Evolutionary conservation across 176 grass and related monocot genomes (phyloP), one percentile per base, ranked within the genome.

Genomic region (Bothriochloa decipiens): DNA sequence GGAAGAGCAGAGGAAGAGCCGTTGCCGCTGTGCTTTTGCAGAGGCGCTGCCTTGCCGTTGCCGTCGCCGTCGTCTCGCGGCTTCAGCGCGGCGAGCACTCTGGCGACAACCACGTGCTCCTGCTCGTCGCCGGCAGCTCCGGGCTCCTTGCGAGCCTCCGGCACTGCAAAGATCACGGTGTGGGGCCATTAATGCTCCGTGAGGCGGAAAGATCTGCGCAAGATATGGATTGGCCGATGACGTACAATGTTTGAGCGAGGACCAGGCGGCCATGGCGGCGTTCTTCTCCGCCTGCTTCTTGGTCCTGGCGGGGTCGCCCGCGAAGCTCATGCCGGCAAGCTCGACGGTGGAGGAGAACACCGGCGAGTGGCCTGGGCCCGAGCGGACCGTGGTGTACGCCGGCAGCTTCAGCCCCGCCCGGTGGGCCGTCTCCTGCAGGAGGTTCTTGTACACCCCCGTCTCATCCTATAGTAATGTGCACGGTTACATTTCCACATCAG

Each of bases 221-320:
- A 29, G 17, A 52, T 52, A 17, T 52, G 49, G 43, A 15, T 16
- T 49, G 12, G 46, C 40, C 9, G 40, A 7, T 18, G 0, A 69
- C 12, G 69, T 92, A 97, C 95, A 86, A 84, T 90, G 92, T 76
- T 97, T 97, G 7, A 97, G 82, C 4, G 91, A 82, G 11, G 88
- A 88, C 95, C 95, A 97, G 22, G 95, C 91, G 57, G 91, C 82
- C 91, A 95, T 84, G 39, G 95, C 95, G 58, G 95, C 95, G 87
- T 97, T 95, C 83, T 97, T 97, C 85, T 95, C 92, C 16, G 95
- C 92, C 53, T 97, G 95, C 89, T 97, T 97, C 95, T 97, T 97
- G 43, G 92, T 95, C 86, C 89, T 93, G 49, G 95, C 92, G 0
- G 91, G 72, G 20, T 95, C 95, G 8, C 95, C 92, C 0, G 55